Base-by-base conservation (phyloP, 495 filamentous ascomycete species). In the Aspergillus sparsus region DNA sequence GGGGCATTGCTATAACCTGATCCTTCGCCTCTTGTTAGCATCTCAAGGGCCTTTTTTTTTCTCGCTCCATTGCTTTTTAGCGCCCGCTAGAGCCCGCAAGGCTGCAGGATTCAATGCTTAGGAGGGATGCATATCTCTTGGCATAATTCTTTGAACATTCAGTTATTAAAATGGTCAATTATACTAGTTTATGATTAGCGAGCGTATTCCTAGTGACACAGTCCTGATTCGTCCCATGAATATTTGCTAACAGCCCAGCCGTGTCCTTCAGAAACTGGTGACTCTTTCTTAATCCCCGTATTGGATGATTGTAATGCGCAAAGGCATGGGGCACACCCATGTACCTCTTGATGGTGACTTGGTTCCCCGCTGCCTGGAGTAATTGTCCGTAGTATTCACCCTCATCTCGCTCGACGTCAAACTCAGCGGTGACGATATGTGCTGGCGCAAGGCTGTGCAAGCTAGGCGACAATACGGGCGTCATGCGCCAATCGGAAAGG, bases 391-490 rank as follows among this genome's bases (percentile, higher is more conserved):
- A 72, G n/a, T 57, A 62, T 33, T 70, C 69, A 4, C 61, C 68
- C 62, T 72, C 68, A 51, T 70, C 67, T 1, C 69, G 58, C 45
- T 68, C 61, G 6, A 68, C 54, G 49, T 70, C 69, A 57, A 66
- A 68, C 41, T 68, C 69, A 0, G 69, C 69, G 0, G 67, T 70
- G 8, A 67, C 56, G 10, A 72, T 67, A 46, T 68, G 62, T 5
- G 69, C 68, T n/a, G 52, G 61, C 0, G 63, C 67, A 12, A 70
- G 51, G 21, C 58, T 50, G 5, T 55, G 8, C 15, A 72, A 63
- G 9, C 36, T 63, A 7, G 62, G 59, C 39, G 67, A 58, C 7
- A 66, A 56, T 1, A 72, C 63, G 7, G 66, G 69, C 1, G 63
- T 68, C 52, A 66, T 64, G 9, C 57, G 62, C 69, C 69, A 70